phyloP scores from a whole-genome alignment of 1,284 basidiomycete genomes.

The Coniferiporia weirii region DNA sequence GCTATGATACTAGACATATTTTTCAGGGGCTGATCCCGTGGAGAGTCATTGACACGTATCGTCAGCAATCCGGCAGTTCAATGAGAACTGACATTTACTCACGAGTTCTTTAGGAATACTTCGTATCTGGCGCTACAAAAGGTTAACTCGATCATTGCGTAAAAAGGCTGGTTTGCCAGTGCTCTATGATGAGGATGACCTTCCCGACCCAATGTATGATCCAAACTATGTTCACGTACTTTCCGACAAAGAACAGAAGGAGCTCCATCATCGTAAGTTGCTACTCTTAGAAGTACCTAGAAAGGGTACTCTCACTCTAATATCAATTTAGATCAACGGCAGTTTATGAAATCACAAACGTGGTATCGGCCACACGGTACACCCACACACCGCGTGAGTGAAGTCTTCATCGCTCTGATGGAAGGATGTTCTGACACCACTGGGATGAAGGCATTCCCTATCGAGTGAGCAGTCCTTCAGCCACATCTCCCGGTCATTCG shows the following conservation, averaged over 20 bases:
- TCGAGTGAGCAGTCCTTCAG: slow-evolving; percentile 43
- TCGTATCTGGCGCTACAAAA: slow-evolving; percentile 72
- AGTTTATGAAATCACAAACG: slow-evolving; percentile 67
- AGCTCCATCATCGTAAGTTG: slow-evolving; percentile 60
- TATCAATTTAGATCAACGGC: slow-evolving; percentile 49
- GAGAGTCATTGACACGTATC: slow-evolving; percentile 72
- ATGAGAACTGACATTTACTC: background rate
- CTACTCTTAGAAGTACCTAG: background rate
- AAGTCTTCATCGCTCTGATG: slow-evolving; percentile 3
- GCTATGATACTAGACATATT: slow-evolving; percentile 22
- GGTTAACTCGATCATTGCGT: slow-evolving; percentile 50
- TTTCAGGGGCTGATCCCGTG: slow-evolving; percentile 62
- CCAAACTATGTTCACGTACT: slow-evolving; percentile 73
- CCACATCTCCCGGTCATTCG: background rate
- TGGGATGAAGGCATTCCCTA: slow-evolving; percentile 64
- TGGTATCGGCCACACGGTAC: slow-evolving; percentile 89
- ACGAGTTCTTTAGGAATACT: slow-evolving; percentile 45
- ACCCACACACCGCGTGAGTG: slow-evolving; percentile 67
- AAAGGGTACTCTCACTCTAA: background rate
- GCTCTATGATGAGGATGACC: slow-evolving; percentile 67
- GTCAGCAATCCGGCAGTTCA: slow-evolving; percentile 38
- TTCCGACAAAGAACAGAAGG: slow-evolving; percentile 64
- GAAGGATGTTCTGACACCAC: slow-evolving; percentile 12
- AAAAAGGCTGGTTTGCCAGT: slow-evolving; percentile 57
- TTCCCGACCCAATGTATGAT: slow-evolving; percentile 72